Conservation (phyloP, 2,329 filamentous ascomycete species). For the Fusarium oligoseptatum region DNA sequence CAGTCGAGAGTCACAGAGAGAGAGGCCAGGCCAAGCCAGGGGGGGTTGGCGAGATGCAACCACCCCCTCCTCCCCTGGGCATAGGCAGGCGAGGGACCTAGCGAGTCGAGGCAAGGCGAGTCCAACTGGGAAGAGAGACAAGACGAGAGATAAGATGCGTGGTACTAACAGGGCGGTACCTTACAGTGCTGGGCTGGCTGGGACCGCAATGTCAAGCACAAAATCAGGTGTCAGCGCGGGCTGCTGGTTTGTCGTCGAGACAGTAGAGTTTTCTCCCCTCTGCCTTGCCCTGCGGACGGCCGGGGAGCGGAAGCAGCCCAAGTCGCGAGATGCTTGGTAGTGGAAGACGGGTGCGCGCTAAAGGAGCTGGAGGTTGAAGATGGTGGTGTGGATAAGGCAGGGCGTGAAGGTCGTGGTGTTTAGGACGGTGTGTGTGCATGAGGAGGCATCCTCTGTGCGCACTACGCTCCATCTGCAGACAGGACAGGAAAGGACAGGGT, state of each 20-base stretch:
- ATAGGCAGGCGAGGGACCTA: background rate
- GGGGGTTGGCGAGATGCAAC: slow-evolving; percentile 3
- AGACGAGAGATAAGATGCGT: background rate
- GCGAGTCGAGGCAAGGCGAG: slow-evolving; percentile 3
- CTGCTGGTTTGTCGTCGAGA: slow-evolving; percentile 7
- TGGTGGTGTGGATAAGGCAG: slow-evolving; percentile 19
- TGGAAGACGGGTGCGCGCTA: slow-evolving; percentile 2
- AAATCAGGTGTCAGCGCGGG: slow-evolving; percentile 9
- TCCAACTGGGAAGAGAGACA: background rate
- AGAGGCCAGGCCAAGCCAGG: background rate
- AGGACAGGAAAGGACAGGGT: background rate
- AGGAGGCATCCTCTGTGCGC: background rate
- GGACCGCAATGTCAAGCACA: slow-evolving; percentile 13
- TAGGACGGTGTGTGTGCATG: slow-evolving; percentile 11
- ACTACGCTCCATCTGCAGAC: background rate
- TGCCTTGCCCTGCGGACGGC: slow-evolving; percentile 5
- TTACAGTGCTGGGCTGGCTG: slow-evolving; percentile 12
- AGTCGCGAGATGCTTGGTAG: slow-evolving; percentile 1
- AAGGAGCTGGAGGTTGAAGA: slow-evolving; percentile 9
- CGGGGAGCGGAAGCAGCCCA: slow-evolving; percentile 6
- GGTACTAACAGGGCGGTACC: slow-evolving; percentile 13
- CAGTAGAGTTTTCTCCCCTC: slow-evolving; percentile 2
- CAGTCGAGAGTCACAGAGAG: slow-evolving; percentile 12
- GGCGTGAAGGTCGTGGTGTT: slow-evolving; percentile 10
- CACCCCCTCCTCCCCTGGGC: slow-evolving; percentile 11